Conservation (phyloP, 2,329 filamentous ascomycete genomes). For the Ophiostoma sp. region DNA sequence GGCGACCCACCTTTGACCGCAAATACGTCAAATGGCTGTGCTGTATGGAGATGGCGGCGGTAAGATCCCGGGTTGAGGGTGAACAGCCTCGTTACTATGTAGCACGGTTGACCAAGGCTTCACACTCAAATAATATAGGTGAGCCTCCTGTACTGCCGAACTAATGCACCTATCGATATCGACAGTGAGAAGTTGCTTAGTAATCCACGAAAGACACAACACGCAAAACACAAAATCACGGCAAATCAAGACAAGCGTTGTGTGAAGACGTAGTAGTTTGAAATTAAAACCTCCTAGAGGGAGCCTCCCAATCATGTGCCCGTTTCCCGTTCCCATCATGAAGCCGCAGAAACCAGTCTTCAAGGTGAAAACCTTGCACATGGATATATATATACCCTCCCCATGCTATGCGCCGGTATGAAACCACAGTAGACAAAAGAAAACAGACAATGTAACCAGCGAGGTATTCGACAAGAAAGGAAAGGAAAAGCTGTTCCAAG, state of each 20-base stretch:
- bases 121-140: no score
- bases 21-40: background rate
- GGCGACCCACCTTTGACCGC: background rate
- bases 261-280: background rate
- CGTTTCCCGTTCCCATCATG: constrained; percentile 19
- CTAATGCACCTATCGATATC: no score
- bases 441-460: constrained; percentile 13
- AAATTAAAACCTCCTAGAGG: constrained; percentile 16
- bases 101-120: background rate
- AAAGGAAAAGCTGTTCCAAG: background rate
- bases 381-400: constrained; percentile 22
- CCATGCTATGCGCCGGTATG: constrained; percentile 25
- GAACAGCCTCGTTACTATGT: background rate
- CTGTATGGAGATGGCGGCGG: background rate
- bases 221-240: background rate
- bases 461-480: constrained; percentile 12
- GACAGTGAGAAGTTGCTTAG: no score
- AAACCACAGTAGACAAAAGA: constrained; percentile 16
- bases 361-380: constrained; percentile 15
- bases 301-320: constrained; percentile 12
- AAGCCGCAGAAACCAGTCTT: constrained; percentile 15
- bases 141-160: no score
- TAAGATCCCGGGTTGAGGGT: no score
- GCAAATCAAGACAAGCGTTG: background rate
- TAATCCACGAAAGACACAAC: background rate